These are phyloP conservation scores for Zea mays DNA, from an alignment of 176 grass and related monocot genomes.

Conservation along the genomic window DNA sequence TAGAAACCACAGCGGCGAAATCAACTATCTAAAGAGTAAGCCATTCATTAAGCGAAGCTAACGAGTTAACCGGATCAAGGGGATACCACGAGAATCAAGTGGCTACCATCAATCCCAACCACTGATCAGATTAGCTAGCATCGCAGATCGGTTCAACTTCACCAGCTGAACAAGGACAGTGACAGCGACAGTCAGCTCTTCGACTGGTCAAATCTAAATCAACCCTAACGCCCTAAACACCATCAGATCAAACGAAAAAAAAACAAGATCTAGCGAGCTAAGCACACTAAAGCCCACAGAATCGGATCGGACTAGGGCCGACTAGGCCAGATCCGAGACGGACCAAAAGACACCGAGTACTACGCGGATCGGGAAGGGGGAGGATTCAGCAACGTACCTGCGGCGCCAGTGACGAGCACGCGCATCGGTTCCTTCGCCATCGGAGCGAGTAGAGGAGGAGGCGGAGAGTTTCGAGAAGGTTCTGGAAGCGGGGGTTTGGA, in stretches of 20 bases:
- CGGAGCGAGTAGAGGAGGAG: constrained; percentile 20
- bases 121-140: constrained; percentile 5
- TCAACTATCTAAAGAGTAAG: not conserved
- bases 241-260: constrained; percentile 1
- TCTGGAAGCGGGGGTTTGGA: constrained; percentile 9
- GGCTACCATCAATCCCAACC: constrained; percentile 7
- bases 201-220: not conserved
- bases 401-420: constrained; percentile 96
- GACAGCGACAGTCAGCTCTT: constrained; percentile 44
- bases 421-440: constrained; percentile 95
- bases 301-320: not conserved
- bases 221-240: not conserved
- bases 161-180: constrained; percentile 5
- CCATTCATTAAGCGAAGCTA: not conserved
- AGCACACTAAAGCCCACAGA: constrained; percentile 7
- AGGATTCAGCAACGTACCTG: constrained; percentile 69
- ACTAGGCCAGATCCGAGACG: constrained; percentile 37
- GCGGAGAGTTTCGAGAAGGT: constrained; percentile 27
- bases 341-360: not conserved
- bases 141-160: not conserved
- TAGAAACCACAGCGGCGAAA: not conserved
- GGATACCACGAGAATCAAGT: constrained; percentile 12
- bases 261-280: constrained; percentile 23
- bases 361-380: constrained; percentile 12
- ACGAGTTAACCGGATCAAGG: not conserved